These are phyloP conservation scores for Boehmeria nivea DNA, from an alignment of 306 rosid genomes.

Conservation along the genomic window DNA sequence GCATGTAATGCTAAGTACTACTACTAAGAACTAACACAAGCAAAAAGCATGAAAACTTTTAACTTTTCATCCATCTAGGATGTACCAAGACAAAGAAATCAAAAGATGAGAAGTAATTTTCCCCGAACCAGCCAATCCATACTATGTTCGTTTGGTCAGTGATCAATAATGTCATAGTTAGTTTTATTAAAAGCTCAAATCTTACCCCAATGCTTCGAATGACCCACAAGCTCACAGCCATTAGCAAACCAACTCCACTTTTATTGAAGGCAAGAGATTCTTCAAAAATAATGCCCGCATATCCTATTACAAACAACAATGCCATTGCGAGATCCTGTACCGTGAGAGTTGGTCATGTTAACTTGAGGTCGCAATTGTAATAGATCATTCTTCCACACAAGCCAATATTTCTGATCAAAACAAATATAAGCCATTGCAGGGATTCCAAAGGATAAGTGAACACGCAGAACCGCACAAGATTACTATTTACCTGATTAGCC, in stretches of 20 bases:
- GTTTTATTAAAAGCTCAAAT: slow-evolving; percentile 11
- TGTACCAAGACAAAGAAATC: not conserved
- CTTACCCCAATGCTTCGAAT: slow-evolving; percentile 89
- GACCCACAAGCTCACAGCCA: slow-evolving; percentile 96
- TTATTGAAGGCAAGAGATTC: slow-evolving; percentile 92
- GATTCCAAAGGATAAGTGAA: no score
- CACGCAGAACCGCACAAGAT: slow-evolving; percentile 2
- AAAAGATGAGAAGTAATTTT: no score
- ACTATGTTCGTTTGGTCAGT: no score
- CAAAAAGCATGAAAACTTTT: not conserved
- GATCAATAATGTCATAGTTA: not conserved
- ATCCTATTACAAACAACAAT: slow-evolving; percentile 80
- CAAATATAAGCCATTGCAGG: slow-evolving; percentile 1
- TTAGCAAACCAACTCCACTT: slow-evolving; percentile 90
- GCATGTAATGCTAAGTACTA: not conserved
- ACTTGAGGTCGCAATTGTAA: slow-evolving; percentile 8
- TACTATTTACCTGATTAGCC: slow-evolving; percentile 69
- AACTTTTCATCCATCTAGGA: not conserved
- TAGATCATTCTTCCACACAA: slow-evolving; percentile 1
- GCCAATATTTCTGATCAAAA: slow-evolving; percentile 3
- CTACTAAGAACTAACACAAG: not conserved
- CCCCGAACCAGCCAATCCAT: no score
- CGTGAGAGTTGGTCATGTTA: slow-evolving; percentile 14
- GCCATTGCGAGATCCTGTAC: slow-evolving; percentile 88
- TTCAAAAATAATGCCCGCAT: slow-evolving; percentile 94